Evolutionary conservation across 73 alveolate genomes (phyloP).

Genomic region (Tetrahymena elliotti): DNA sequence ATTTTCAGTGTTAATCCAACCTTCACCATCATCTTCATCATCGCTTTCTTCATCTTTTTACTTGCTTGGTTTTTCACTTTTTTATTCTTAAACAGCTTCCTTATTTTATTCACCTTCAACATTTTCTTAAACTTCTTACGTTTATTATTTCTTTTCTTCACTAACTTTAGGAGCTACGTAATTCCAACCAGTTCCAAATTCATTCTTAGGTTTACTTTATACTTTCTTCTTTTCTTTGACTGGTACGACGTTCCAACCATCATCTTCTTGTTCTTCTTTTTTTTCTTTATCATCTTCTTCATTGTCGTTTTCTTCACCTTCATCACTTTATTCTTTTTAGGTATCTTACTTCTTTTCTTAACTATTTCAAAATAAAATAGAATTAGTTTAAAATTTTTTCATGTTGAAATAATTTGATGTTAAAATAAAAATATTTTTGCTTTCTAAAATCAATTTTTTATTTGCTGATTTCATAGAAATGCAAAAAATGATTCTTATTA

Average conservation of each 20-base stretch:
- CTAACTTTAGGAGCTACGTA: constrained; percentile 9
- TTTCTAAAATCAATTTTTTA: no score
- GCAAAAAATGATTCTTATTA: neutral
- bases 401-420: no score
- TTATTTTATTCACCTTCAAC: constrained; percentile 1
- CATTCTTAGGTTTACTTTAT: neutral
- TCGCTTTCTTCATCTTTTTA: constrained; percentile 7
- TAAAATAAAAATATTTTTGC: no score
- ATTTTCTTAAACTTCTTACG: neutral
- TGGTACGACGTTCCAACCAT: constrained; percentile 22
- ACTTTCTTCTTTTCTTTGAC: neutral
- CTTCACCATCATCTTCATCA: constrained; percentile 37
- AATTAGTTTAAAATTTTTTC: neutral
- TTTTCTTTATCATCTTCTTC: constrained; percentile 3
- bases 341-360: neutral
- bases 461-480: no score
- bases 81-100: neutral
- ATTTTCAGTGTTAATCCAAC: constrained; percentile 28
- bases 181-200: neutral
- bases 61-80: neutral
- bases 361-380: neutral
- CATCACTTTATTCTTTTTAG: neutral
- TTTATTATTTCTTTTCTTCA: neutral
- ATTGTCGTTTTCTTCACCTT: neutral
- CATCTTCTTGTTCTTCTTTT: constrained; percentile 20